Evolutionary conservation across 176 grass and related monocot genomes (phyloP).

Genomic region (Chrysopogon serrulatus): DNA sequence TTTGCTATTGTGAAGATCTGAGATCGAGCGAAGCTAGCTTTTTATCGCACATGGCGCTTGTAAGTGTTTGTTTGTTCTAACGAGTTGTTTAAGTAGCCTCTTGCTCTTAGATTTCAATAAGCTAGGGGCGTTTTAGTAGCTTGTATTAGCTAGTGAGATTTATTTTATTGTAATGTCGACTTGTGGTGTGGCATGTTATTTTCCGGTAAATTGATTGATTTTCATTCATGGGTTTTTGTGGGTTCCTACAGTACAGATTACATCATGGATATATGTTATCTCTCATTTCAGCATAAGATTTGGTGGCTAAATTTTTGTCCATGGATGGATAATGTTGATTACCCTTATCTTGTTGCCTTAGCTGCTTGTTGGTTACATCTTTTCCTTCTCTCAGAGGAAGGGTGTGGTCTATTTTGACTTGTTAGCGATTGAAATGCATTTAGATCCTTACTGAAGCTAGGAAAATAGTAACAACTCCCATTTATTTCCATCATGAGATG

Average conservation of each 20-base stretch:
- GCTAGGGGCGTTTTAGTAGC: not conserved
- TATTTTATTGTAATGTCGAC: not conserved
- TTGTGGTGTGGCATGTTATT: not conserved
- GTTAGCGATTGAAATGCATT: not conserved
- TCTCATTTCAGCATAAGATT: not conserved
- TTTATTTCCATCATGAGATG: not conserved
- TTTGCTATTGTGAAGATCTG: not conserved
- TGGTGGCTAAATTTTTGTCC: not conserved
- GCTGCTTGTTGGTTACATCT: not conserved
- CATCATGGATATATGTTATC: not conserved
- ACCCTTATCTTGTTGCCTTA: not conserved
- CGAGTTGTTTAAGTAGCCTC: not conserved
- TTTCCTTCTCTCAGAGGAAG: not conserved
- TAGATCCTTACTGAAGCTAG: not conserved
- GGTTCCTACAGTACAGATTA: not conserved
- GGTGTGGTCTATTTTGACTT: not conserved
- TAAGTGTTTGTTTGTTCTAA: not conserved
- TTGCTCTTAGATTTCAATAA: not conserved
- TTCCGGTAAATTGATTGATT: not conserved
- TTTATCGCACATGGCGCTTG: slow-evolving; percentile 25
- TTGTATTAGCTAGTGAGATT: not conserved
- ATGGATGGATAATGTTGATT: not conserved
- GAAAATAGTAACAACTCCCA: not conserved
- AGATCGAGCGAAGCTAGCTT: slow-evolving; percentile 7
- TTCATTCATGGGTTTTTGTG: not conserved